Evolutionary conservation across 805 yeast genomes (phyloP).

Genomic region (Cyberlindnera veronae): DNA sequence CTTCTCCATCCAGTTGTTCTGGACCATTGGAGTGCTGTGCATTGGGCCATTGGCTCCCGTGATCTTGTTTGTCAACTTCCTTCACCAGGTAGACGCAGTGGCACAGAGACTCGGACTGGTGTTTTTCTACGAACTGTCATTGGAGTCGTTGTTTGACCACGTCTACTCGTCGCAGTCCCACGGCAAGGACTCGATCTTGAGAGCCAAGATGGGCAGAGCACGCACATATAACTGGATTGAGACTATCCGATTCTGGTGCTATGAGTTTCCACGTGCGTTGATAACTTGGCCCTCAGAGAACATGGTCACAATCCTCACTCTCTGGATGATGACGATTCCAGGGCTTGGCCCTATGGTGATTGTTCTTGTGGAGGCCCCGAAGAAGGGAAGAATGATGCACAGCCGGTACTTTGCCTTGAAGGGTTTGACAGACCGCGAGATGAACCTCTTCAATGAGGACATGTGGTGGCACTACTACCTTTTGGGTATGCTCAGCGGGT

Average conservation of each 20-base stretch:
- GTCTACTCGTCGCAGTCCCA: neutral
- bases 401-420: conserved; percentile 11
- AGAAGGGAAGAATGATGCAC: conserved; percentile 9
- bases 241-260: neutral
- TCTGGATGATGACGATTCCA: conserved; percentile 12
- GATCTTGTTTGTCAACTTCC: conserved; percentile 7
- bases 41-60: conserved; percentile 12
- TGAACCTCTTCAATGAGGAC: neutral
- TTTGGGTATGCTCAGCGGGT: conserved; percentile 8
- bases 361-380: conserved; percentile 9
- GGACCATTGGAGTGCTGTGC: conserved; percentile 4
- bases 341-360: conserved; percentile 8
- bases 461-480: conserved; percentile 12
- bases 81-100: conserved; percentile 8
- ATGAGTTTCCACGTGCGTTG: conserved; percentile 4
- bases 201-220: conserved; percentile 6
- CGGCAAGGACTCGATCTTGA: conserved; percentile 4
- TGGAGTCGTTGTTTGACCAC: conserved; percentile 12
- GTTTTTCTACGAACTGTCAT: conserved; percentile 9
- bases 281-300: conserved; percentile 5
- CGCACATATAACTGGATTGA: neutral
- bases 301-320: conserved; percentile 2
- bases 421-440: conserved; percentile 3
- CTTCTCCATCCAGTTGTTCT: conserved; percentile 4
- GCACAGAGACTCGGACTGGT: conserved; percentile 11